Evolutionary conservation across 2,329 filamentous ascomycete genomes (phyloP), one percentile per base, ranked within the genome.

Genomic region (Cercospora zeae-maydis): DNA sequence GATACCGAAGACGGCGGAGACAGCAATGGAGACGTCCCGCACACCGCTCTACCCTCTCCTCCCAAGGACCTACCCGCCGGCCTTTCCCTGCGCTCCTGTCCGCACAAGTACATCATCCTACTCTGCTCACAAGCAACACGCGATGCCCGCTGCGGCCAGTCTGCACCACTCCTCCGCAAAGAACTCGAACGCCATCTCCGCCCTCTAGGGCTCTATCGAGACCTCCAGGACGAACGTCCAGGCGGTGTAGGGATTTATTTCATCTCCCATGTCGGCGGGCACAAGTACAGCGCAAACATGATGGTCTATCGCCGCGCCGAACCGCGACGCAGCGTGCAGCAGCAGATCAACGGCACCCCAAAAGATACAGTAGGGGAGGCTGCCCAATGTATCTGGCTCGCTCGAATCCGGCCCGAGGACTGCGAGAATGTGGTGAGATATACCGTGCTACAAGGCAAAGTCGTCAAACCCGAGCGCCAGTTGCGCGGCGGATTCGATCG

Each of bases 221-320:
- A 98, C 74, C 79, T 95, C 52, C 87, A 96, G 73, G 95, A 99
- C 75, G 88, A 92, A 75, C 81, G 95, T 62, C 92, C 93, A 0
- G 93, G 93, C 10, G 95, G 95, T 11, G 93, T 97, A 5, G 93
- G 92, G 0, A 91, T 99, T 67, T 96, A 96, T 79, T 98, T 97
- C 75, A 96, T 98, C 73, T 93, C 88, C 69, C 95, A 99, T 74
- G 92, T 97, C 2, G 95, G 95, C 30, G 95, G 95, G 0, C 95
- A 99, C 81, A 97, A 97, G 80, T 98, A 96, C 78, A 88, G 88
- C 52, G 95, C 95, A 30, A 99, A 99, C 72, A 86, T 98, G 70
- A 90, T 99, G 81, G 82, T 99, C 1, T 98, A 99, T 76, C 85
- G 95, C 9, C 83, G 84, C 16, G 81, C 82, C 7, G 77, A 74